Evolutionary conservation across 129 eudicot genomes (phyloP), one percentile per base, ranked within the genome.

Genomic region (Chrysanthemum makinoi): DNA sequence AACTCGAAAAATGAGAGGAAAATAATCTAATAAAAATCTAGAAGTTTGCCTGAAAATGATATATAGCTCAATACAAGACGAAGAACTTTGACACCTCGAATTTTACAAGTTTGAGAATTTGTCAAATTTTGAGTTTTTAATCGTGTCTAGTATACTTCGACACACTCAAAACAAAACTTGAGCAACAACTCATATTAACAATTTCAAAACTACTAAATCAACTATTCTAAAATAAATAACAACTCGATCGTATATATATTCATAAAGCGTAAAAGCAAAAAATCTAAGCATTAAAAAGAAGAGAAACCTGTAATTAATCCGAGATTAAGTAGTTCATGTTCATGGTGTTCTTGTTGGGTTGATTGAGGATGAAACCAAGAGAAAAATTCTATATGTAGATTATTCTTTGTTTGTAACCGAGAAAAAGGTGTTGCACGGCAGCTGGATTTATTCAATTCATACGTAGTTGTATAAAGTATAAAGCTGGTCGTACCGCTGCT

Each of bases 321-420:
- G 53, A n/a, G 49, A 51, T 3, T 15, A 33, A 6, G 19, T 50
- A 19, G 39, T 28, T 58, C 12, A 43, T 3, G 68, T 57, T 67
- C 47, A 24, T 75, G 1, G 22, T 69, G 75, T 16, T n/a, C 60
- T 35, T 22, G 72, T 70, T 51, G 58, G 62, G 64, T 69, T 39
- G 13, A 5, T 57, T 9, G 19, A 10, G 4, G 59, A 43, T 39
- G 76, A 77, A n/a, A 76, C 48, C 54, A 35, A 39, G 17, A 14
- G 15, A 15, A 3, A 18, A 11, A 11, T 24, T 12, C 16, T 9
- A 13, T 9, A 2, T 53, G 28, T 17, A 77, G 76, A 58, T 18
- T 26, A 77, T 77, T 77, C 81, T 70, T 77, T 77, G 81, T 77
- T 70, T 77, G 52, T n/a, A 2, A 52, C 46, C 46, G 46, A 9